phyloP scores from a whole-genome alignment of 345 rosid species.

The Clausena lansium region DNA sequence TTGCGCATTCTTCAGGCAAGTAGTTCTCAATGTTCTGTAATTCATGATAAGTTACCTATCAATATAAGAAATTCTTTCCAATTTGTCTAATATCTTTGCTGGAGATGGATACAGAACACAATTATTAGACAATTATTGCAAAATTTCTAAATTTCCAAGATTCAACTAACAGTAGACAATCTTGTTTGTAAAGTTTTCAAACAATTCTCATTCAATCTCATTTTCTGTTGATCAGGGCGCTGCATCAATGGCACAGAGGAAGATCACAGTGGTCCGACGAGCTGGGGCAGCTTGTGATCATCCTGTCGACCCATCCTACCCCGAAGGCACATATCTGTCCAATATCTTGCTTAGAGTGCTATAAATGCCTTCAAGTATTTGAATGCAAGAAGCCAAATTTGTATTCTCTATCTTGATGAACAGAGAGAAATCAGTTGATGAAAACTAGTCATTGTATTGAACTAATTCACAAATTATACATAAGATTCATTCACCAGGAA shows the following conservation, averaged over 20 bases:
- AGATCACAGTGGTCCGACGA: constrained; percentile 58
- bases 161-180: not conserved
- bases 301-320: constrained; percentile 83
- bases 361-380: constrained; percentile 8
- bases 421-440: not conserved
- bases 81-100: not conserved
- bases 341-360: constrained; percentile 58
- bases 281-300: constrained; percentile 89
- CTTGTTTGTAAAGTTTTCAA: not conserved
- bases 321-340: constrained; percentile 78
- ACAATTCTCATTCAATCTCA: not conserved
- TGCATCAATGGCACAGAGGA: constrained; percentile 63
- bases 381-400: not conserved
- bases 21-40: not conserved
- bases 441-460: not conserved
- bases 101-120: not conserved
- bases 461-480: constrained; percentile 15
- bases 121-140: not conserved
- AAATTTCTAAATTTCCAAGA: not conserved
- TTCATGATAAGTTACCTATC: not conserved
- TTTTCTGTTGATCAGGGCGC: constrained; percentile 43
- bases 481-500: not conserved
- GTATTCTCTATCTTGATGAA: not conserved
- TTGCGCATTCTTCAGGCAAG: constrained; percentile 67
- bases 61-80: not conserved